These are phyloP conservation scores for Trifolium pratense DNA, from an alignment of 306 rosid species.

Conservation along the genomic window DNA sequence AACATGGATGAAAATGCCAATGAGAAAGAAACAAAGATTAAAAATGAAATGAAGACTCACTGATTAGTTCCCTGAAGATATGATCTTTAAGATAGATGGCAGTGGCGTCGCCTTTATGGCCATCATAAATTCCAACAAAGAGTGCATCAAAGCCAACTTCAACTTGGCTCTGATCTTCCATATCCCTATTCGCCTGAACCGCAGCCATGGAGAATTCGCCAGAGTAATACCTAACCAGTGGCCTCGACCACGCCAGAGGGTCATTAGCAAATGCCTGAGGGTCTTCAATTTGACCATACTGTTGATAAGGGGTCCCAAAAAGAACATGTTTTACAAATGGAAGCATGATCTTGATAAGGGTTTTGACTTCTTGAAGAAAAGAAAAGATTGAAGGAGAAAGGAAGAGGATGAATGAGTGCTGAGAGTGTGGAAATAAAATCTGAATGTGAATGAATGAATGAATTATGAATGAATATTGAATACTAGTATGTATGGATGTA, in stretches of 20 bases:
- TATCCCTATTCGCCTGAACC: neutral
- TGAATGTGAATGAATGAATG: neutral
- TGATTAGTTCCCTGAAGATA: neutral
- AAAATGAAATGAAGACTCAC: neutral
- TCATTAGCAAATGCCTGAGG: neutral
- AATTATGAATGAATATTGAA: neutral
- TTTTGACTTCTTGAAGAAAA: too few species aligned
- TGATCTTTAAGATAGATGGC: neutral
- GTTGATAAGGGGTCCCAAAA: too few species aligned
- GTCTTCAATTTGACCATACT: too few species aligned
- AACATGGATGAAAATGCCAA: neutral
- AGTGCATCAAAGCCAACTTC: neutral
- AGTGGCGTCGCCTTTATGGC: neutral
- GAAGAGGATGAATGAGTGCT: neutral
- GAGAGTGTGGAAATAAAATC: neutral
- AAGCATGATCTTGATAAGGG: too few species aligned
- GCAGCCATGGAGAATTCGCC: constrained; percentile 18
- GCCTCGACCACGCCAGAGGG: neutral
- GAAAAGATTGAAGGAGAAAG: neutral
- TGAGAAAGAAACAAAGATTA: too few species aligned
- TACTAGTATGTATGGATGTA: too few species aligned
- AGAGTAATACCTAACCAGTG: neutral
- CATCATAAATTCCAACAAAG: constrained; percentile 13
- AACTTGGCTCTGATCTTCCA: constrained; percentile 4
- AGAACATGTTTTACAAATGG: too few species aligned